phyloP scores from a whole-genome alignment of 1,139 yeast genomes.

The Magnusiomyces suaveolens region DNA sequence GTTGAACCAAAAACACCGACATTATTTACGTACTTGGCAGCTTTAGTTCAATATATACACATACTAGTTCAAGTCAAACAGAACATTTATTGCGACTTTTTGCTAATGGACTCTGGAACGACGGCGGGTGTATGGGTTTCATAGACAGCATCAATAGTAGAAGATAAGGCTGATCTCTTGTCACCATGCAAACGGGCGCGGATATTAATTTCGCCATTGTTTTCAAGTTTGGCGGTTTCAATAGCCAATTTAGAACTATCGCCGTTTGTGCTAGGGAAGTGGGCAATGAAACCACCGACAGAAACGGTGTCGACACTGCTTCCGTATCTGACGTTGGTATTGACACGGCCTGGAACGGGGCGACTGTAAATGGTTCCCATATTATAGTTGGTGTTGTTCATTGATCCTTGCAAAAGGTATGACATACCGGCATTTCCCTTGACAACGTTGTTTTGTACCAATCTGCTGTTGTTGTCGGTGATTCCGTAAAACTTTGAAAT shows the following conservation, averaged over 20 bases:
- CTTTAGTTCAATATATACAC: neutral
- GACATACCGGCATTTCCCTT: conserved; percentile 13
- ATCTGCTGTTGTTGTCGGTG: neutral
- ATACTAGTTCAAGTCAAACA: neutral
- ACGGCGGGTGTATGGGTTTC: neutral
- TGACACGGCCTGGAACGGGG: neutral
- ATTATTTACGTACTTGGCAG: neutral
- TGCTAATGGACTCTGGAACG: neutral
- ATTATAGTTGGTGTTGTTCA: conserved; percentile 8
- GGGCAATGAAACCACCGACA: conserved; percentile 11
- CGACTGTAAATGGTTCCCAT: conserved; percentile 2
- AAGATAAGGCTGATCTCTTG: neutral
- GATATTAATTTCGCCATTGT: neutral
- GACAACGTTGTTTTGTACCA: conserved; percentile 4
- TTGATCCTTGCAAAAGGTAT: conserved; percentile 10
- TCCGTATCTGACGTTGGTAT: neutral
- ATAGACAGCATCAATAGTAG: neutral
- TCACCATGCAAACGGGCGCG: neutral
- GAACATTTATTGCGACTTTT: neutral
- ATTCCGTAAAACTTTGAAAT: neutral
- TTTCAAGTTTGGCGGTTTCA: neutral
- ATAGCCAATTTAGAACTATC: neutral
- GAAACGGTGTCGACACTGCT: conserved; percentile 7
- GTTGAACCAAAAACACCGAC: neutral
- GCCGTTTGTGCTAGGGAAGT: neutral